These are phyloP conservation scores for Trichophyton verrucosum DNA, from an alignment of 2,329 filamentous ascomycete genomes.

Conservation along the genomic window DNA sequence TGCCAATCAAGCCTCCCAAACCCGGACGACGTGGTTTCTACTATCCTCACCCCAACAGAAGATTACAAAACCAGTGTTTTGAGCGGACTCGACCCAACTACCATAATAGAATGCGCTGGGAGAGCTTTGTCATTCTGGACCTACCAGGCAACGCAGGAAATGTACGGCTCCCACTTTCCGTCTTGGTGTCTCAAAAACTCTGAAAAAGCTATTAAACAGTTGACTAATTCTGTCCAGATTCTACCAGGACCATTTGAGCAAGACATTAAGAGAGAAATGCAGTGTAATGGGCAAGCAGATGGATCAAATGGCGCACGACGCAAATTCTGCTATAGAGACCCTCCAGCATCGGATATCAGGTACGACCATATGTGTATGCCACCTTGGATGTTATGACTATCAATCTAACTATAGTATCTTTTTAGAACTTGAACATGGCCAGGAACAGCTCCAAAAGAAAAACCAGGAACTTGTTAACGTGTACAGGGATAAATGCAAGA, in stretches of 20 bases:
- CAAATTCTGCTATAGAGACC: slow-evolving; percentile 57
- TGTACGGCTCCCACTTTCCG: slow-evolving; percentile 42
- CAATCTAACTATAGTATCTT: not conserved
- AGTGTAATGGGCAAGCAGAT: slow-evolving; percentile 50
- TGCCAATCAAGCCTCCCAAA: slow-evolving; percentile 57
- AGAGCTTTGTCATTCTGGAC: slow-evolving; percentile 72
- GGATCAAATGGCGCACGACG: slow-evolving; percentile 61
- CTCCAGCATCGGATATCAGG: slow-evolving; percentile 54
- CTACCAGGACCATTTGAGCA: slow-evolving; percentile 65
- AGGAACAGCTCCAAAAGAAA: slow-evolving; percentile 53
- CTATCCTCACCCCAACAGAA: slow-evolving; percentile 64
- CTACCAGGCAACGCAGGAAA: slow-evolving; percentile 72
- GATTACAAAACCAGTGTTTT: slow-evolving; percentile 83
- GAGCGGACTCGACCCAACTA: slow-evolving; percentile 65
- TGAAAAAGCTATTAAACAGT: not conserved
- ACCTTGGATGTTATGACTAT: not conserved
- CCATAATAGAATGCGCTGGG: slow-evolving; percentile 77
- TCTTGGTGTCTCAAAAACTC: not conserved
- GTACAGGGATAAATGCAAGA: slow-evolving; percentile 58
- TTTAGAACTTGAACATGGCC: slow-evolving; percentile 47
- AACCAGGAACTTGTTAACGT: slow-evolving; percentile 58
- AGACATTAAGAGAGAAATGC: slow-evolving; percentile 61
- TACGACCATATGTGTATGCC: slow-evolving; percentile 19
- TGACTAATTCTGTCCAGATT: slow-evolving; percentile 35
- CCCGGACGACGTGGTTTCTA: slow-evolving; percentile 61